These are phyloP conservation scores for Hortiboletus rubellus DNA, from an alignment of 1,284 basidiomycete species.

Conservation along the genomic window DNA sequence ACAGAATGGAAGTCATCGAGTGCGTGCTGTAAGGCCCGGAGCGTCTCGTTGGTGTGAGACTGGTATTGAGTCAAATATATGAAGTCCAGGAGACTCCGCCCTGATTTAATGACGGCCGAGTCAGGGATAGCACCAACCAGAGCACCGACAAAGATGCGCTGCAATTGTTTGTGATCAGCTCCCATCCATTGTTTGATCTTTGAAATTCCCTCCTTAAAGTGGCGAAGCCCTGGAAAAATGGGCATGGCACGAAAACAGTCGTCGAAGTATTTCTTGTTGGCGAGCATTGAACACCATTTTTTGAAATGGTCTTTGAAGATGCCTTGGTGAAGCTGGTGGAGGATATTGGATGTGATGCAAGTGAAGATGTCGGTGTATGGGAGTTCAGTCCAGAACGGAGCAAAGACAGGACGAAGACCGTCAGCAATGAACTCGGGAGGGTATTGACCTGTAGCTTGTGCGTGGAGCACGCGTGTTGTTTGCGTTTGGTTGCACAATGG, in stretches of 20 bases:
- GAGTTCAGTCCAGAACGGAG: neutral
- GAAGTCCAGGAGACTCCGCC: neutral
- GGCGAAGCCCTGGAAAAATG: neutral
- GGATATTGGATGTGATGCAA: neutral
- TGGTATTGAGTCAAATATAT: neutral
- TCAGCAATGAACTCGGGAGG: neutral
- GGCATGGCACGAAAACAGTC: neutral
- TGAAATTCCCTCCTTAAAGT: neutral
- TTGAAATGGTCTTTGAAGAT: slow-evolving; percentile 1
- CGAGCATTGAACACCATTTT: neutral
- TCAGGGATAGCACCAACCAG: neutral
- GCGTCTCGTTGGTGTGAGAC: neutral
- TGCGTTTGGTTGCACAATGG: neutral
- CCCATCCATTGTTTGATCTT: neutral
- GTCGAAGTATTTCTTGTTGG: neutral
- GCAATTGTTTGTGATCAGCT: neutral
- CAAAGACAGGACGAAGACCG: neutral
- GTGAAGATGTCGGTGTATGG: neutral
- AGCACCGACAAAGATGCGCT: neutral
- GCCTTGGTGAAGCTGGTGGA: neutral
- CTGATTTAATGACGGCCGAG: neutral
- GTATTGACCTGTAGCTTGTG: neutral
- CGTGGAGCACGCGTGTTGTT: neutral
- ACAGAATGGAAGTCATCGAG: neutral
- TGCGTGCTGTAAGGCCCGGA: neutral